Conservation (phyloP, 2,329 filamentous ascomycete genomes). For the Aspergillus sergii region DNA sequence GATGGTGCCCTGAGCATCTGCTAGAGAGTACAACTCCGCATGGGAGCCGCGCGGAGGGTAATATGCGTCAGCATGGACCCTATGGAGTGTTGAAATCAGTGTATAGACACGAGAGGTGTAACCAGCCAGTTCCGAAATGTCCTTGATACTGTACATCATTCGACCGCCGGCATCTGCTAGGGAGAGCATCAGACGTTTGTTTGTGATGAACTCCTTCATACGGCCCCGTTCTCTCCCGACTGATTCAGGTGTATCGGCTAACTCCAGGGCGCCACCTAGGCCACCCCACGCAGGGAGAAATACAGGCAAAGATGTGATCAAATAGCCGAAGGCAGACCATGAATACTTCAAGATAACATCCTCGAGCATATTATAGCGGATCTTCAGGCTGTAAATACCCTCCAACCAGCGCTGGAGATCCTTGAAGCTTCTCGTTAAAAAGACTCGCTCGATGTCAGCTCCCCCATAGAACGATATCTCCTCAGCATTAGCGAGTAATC, state of each 20-base stretch:
- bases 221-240: constrained; percentile 70
- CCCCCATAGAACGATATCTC: constrained; percentile 98
- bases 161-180: constrained; percentile 92
- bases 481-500: constrained; percentile 93
- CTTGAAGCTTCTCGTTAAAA: constrained; percentile 88
- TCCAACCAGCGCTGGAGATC: constrained; percentile 97
- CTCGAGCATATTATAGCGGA: constrained; percentile 97
- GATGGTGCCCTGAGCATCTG: constrained; percentile 89
- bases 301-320: constrained; percentile 87
- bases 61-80: constrained; percentile 90
- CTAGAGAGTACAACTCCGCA: constrained; percentile 82
- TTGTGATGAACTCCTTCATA: constrained; percentile 99
- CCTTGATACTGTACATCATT: constrained; percentile 99
- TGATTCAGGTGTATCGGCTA: constrained; percentile 46
- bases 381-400: constrained; percentile 95
- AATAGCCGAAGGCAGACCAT: constrained; percentile 96
- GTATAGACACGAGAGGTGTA: constrained; percentile 97
- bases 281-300: constrained; percentile 96
- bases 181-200: constrained; percentile 97
- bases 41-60: constrained; percentile 66
- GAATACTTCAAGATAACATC: constrained; percentile 98
- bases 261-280: constrained; percentile 71
- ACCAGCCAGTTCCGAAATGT: constrained; percentile 90
- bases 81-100: constrained; percentile 89
- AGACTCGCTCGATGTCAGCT: constrained; percentile 90